These are phyloP conservation scores for Amanita pallidorosea DNA, from an alignment of 768 basidiomycete genomes.

Conservation along the genomic window DNA sequence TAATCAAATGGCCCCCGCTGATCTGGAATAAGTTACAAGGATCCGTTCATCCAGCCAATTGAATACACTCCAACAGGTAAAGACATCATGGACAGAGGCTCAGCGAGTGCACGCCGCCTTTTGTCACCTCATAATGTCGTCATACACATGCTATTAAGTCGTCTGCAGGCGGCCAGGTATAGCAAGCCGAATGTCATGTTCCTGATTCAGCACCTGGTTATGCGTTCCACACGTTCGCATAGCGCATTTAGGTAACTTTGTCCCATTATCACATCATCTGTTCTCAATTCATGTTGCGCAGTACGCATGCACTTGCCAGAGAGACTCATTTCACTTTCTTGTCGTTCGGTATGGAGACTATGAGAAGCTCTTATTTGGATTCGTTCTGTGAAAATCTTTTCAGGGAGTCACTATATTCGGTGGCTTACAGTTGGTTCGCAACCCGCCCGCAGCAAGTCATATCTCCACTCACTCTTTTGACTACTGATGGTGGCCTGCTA, in stretches of 20 bases:
- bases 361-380: slow-evolving; percentile 84
- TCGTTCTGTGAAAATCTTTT: slow-evolving; percentile 66
- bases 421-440: slow-evolving; percentile 90
- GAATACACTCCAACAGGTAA: slow-evolving; percentile 89
- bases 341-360: slow-evolving; percentile 84
- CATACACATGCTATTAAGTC: slow-evolving; percentile 81
- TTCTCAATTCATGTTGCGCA: slow-evolving; percentile 20
- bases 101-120: slow-evolving; percentile 58
- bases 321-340: slow-evolving; percentile 87
- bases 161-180: slow-evolving; percentile 90
- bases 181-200: slow-evolving; percentile 76
- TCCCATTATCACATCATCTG: not conserved
- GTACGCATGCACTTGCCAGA: slow-evolving; percentile 85
- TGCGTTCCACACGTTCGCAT: slow-evolving; percentile 67
- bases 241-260: slow-evolving; percentile 57
- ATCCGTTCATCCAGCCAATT: slow-evolving; percentile 81
- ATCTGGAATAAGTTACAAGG: slow-evolving; percentile 54
- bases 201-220: slow-evolving; percentile 73
- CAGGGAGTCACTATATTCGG: slow-evolving; percentile 65
- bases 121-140: slow-evolving; percentile 79
- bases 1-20: not conserved
- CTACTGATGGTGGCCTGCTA: slow-evolving; percentile 19
- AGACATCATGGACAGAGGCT: slow-evolving; percentile 64
- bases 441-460: slow-evolving; percentile 75
- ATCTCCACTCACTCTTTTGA: not conserved